A percentile compares a stretch with the other conserved stretches of the same genome.
These are phyloP conservation scores for Saccharomycopsis synnaedendra DNA, from an alignment of 805 yeast genomes.

Conservation along the genomic window DNA sequence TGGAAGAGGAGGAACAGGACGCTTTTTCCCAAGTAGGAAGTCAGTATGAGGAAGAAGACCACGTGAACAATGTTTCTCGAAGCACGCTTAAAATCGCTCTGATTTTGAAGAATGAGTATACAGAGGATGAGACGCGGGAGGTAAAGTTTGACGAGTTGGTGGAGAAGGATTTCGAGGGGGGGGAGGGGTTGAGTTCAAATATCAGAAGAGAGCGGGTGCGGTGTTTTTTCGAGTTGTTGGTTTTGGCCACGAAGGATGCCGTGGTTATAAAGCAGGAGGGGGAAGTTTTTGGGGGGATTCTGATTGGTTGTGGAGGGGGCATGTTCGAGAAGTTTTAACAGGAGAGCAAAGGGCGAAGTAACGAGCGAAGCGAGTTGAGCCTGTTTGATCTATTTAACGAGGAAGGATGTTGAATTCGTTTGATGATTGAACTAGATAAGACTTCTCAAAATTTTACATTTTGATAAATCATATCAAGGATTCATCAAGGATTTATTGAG, in stretches of 20 bases:
- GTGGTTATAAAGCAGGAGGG: slow-evolving; percentile 46
- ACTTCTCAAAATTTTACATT: too few species aligned
- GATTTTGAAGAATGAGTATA: slow-evolving; percentile 28
- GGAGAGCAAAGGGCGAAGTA: not conserved
- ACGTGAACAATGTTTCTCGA: too few species aligned
- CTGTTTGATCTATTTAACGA: too few species aligned
- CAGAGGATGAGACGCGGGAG: slow-evolving; percentile 9
- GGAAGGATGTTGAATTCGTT: too few species aligned
- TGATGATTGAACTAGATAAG: too few species aligned
- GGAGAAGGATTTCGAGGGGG: slow-evolving; percentile 25
- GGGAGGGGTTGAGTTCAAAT: slow-evolving; percentile 25
- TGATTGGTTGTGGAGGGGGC: slow-evolving; percentile 34
- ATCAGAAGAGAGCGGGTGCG: slow-evolving; percentile 52
- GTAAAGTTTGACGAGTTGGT: slow-evolving; percentile 30
- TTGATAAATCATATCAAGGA: too few species aligned
- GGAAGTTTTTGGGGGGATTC: slow-evolving; percentile 47
- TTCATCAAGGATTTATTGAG: too few species aligned
- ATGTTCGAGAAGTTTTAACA: slow-evolving; percentile 18
- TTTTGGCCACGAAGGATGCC: slow-evolving; percentile 69
- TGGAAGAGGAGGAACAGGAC: not conserved
- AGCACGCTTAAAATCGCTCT: slow-evolving; percentile 41
- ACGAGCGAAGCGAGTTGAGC: too few species aligned
- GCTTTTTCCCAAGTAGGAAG: slow-evolving; percentile 12
- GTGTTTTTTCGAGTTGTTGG: slow-evolving; percentile 73
- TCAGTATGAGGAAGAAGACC: slow-evolving; percentile 12